A percentile compares a stretch with the other conserved stretches of the same genome.
phyloP scores from a whole-genome alignment of 176 grass and related monocot genomes.

The Calamus simplicifolius region DNA sequence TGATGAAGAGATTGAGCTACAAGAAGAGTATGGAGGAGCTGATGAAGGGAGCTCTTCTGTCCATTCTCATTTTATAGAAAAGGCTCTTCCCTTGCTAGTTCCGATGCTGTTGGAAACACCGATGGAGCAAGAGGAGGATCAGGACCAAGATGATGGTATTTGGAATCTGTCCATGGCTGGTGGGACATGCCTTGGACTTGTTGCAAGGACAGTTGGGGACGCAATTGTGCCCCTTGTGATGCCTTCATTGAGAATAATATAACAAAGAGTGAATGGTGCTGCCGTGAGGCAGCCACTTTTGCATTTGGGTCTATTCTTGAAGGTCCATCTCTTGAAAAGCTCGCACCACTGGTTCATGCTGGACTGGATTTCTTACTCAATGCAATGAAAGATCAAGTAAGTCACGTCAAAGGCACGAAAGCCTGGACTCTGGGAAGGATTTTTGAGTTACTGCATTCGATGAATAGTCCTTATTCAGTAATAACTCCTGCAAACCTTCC shows the following conservation, averaged over 20 bases:
- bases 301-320: constrained; percentile 98
- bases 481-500: too few relatives aligned
- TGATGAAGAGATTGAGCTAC: constrained; percentile 80
- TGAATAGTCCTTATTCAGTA: too few relatives aligned
- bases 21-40: constrained; percentile 55
- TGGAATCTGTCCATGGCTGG: constrained; percentile 84
- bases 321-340: constrained; percentile 75
- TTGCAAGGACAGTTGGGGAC: constrained; percentile 71
- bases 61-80: constrained; percentile 67
- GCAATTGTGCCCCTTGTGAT: constrained; percentile 62
- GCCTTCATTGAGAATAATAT: constrained; percentile 73
- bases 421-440: constrained; percentile 92
- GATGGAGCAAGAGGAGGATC: constrained; percentile 87
- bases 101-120: constrained; percentile 82
- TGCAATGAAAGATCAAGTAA: constrained; percentile 66
- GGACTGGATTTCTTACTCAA: constrained; percentile 72
- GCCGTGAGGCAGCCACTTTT: constrained; percentile 78
- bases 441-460: too few relatives aligned
- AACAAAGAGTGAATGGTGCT: constrained; percentile 64
- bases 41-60: constrained; percentile 53
- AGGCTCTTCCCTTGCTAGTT: constrained; percentile 83
- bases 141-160: constrained; percentile 75
- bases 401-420: constrained; percentile 83
- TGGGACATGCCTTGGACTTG: constrained; percentile 66
- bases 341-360: constrained; percentile 45